Conservation (phyloP, 768 basidiomycete genomes). For the Thelephora ganbajun region DNA sequence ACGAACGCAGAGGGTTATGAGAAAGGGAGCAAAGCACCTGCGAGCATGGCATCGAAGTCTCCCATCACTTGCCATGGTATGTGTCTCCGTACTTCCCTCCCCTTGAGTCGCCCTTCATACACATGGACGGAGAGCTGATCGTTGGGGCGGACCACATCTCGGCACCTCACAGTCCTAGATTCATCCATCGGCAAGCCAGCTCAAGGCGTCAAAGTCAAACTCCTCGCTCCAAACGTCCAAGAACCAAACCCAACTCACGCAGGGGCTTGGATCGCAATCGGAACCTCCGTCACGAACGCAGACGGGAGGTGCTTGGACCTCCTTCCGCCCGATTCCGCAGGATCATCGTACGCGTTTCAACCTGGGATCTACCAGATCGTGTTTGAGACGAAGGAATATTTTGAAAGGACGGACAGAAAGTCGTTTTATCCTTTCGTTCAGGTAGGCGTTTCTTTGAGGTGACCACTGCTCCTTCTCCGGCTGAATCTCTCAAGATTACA, state of each 20-base stretch:
- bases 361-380: slow-evolving; percentile 71
- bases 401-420: slow-evolving; percentile 41
- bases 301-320: slow-evolving; percentile 78
- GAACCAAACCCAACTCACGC: too few relatives aligned
- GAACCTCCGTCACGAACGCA: slow-evolving; percentile 34
- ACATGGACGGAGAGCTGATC: not conserved
- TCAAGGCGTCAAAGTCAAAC: slow-evolving; percentile 43
- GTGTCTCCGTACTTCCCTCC: slow-evolving; percentile 10
- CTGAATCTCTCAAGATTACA: slow-evolving; percentile 46
- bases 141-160: not conserved
- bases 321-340: slow-evolving; percentile 39
- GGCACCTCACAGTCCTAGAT: slow-evolving; percentile 54
- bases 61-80: slow-evolving; percentile 88
- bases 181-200: slow-evolving; percentile 76
- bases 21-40: too few relatives aligned
- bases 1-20: too few relatives aligned
- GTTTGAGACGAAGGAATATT: slow-evolving; percentile 77
- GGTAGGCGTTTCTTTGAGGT: slow-evolving; percentile 27
- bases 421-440: slow-evolving; percentile 91
- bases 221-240: slow-evolving; percentile 35
- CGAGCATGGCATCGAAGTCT: slow-evolving; percentile 37
- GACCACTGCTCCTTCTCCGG: not conserved
- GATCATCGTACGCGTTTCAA: slow-evolving; percentile 22
- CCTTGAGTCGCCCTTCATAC: too few relatives aligned
- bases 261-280: too few relatives aligned